Evolutionary conservation across 2,329 filamentous ascomycete species (phyloP).

Genomic region (Fusarium keratoplasticum): DNA sequence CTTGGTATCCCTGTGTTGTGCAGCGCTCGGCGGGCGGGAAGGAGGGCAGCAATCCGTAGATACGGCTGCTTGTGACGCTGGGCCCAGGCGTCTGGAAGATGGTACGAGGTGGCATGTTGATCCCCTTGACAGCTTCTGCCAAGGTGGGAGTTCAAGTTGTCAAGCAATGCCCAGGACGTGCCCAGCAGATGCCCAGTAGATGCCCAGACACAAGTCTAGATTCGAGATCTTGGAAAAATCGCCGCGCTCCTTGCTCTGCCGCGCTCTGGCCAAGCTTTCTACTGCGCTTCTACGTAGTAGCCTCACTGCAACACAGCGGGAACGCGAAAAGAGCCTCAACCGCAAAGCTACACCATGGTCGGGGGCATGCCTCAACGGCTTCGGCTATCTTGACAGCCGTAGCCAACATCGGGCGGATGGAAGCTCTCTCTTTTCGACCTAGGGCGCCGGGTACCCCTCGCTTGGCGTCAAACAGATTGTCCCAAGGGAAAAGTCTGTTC

Average conservation of each 20-base stretch:
- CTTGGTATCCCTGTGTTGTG: background rate
- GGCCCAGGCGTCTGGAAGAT: conserved; percentile 2
- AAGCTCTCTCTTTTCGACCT: conserved; percentile 40
- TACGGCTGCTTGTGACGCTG: background rate
- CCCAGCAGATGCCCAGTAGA: background rate
- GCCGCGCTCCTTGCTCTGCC: background rate
- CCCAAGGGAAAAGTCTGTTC: background rate
- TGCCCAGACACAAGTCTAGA: conserved; percentile 3
- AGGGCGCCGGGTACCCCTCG: conserved; percentile 14
- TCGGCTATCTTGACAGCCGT: conserved; percentile 45
- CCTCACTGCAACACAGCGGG: background rate
- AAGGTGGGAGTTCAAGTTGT: conserved; percentile 14
- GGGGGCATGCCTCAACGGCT: conserved; percentile 37
- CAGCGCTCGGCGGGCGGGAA: background rate
- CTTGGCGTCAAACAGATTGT: background rate
- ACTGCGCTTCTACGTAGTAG: background rate
- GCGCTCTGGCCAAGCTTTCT: background rate
- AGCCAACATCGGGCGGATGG: conserved; percentile 37
- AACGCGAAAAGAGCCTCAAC: conserved; percentile 19
- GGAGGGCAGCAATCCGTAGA: background rate
- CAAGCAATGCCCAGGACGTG: conserved; percentile 2
- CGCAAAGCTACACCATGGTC: background rate
- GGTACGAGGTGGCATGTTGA: conserved; percentile 4
- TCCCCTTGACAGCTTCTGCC: conserved; percentile 1
- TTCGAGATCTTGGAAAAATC: background rate